Conservation (phyloP, 2,329 filamentous ascomycete species). For the Alternaria arbusti region DNA sequence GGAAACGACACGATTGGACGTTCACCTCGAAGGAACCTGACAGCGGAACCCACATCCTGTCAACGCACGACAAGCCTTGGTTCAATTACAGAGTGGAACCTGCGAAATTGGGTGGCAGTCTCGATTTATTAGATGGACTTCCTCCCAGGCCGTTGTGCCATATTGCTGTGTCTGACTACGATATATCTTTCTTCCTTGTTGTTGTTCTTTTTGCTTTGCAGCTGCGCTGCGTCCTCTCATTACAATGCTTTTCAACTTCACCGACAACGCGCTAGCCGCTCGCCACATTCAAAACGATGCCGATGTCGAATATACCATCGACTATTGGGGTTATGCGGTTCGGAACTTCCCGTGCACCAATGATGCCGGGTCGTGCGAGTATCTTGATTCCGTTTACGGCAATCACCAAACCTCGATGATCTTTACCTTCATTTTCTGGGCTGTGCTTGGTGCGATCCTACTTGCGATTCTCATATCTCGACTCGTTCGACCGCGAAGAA, state of each 20-base stretch:
- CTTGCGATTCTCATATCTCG: constrained; percentile 3
- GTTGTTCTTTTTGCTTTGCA: constrained; percentile 2
- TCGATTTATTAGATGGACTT: constrained; percentile 1
- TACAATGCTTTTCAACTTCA: constrained; percentile 9
- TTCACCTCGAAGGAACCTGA: constrained; percentile 6
- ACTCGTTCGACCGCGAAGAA: neutral
- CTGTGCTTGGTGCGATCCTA: constrained; percentile 2
- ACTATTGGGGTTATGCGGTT: constrained; percentile 11
- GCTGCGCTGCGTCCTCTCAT: constrained; percentile 8
- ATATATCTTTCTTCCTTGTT: neutral
- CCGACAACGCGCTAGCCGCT: constrained; percentile 2
- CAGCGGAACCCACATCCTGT: constrained; percentile 5
- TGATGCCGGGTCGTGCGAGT: constrained; percentile 5
- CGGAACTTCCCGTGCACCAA: constrained; percentile 11
- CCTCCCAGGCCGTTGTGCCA: neutral
- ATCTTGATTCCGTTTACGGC: constrained; percentile 8
- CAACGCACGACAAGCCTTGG: constrained; percentile 1
- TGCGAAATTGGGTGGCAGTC: constrained; percentile 3
- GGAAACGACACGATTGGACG: constrained; percentile 4
- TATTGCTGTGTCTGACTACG: neutral
- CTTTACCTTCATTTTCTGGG: constrained; percentile 10
- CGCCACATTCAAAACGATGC: constrained; percentile 6
- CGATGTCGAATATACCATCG: constrained; percentile 8
- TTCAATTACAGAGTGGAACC: neutral
- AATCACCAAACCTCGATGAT: constrained; percentile 9